Conservation (phyloP, 2,329 filamentous ascomycete species). For the Sclerotinia subarctica region DNA sequence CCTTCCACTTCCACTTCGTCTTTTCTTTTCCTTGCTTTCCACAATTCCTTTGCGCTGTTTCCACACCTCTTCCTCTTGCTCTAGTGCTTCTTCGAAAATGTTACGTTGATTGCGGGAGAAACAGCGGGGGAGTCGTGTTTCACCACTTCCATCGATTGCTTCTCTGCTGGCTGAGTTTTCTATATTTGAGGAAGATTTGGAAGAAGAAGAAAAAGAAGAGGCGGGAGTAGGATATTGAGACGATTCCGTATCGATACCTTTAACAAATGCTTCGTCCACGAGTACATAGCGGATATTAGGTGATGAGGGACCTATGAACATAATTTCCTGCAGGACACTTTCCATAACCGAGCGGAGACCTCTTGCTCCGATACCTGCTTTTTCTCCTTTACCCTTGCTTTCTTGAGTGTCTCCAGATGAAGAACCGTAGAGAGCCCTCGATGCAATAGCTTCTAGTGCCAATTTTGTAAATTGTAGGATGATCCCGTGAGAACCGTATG, state of each 20-base stretch:
- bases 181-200: neutral
- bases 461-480: slow-evolving; percentile 79
- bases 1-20: neutral
- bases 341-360: slow-evolving; percentile 80
- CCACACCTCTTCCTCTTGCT: slow-evolving; percentile 55
- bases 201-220: neutral
- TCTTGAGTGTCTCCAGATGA: slow-evolving; percentile 41
- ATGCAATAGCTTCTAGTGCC: slow-evolving; percentile 77
- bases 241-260: slow-evolving; percentile 4
- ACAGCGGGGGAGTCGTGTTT: slow-evolving; percentile 42
- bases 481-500: slow-evolving; percentile 63
- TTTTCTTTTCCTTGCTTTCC: slow-evolving; percentile 12
- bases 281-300: slow-evolving; percentile 65
- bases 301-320: slow-evolving; percentile 68
- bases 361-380: slow-evolving; percentile 57
- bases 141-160: neutral
- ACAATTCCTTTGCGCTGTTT: slow-evolving; percentile 22
- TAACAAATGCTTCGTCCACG: slow-evolving; percentile 56
- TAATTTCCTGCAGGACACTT: slow-evolving; percentile 71
- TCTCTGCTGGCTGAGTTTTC: neutral
- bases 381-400: neutral
- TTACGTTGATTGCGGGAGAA: slow-evolving; percentile 69
- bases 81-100: slow-evolving; percentile 64
- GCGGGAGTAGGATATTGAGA: slow-evolving; percentile 1
- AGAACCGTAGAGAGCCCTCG: slow-evolving; percentile 41